Evolutionary conservation across 2,329 filamentous ascomycete species (phyloP), one percentile per base, ranked within the genome.

Genomic region (Diaporthe vaccinii): DNA sequence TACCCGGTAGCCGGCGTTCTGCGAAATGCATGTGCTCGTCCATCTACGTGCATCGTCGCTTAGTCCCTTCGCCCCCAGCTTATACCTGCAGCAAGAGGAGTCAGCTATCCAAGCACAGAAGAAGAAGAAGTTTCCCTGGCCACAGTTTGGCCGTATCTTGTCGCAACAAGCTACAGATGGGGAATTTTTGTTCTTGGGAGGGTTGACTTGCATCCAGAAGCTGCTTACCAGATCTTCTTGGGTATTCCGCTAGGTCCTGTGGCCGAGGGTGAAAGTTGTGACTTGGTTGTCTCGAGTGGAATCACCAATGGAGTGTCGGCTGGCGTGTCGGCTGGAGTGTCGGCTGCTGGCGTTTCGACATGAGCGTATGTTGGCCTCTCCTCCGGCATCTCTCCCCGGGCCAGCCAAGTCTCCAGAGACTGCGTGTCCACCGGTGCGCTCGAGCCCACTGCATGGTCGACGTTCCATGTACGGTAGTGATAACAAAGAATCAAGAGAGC

Each of bases 41-140:
- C 82, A 84, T 20, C 67, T 55, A 53, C 77, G 78, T 12, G 79
- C 78, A 7, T 83, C 77, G 28, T 80, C 73, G 65, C 65, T 82
- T 3, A 84, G 75, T 15, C 84, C 84, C 36, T 80, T 82, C 1
- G 83, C 81, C 0, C 83, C 84, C 9, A 84, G 75, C 74, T 85
- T 86, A 75, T 84, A 85, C 36, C 36, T 39, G 3, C 36, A 39
- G 36, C 12, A 39, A 39, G 36, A 12, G 36, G 36, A 14, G 36
- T 39, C 36, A 39, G 36, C 36, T 39, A 39, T 39, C 10, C 3
- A 39, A 39, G 36, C 12, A 39, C 12, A 12, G 36, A 39, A 12
- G 34, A 34, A 34, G 34, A 34, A 36, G 8, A 36, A 39, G 36
- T 39, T 39, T 39, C 36, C 36, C 36, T 12, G 36, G 36, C 36